phyloP scores from a whole-genome alignment of 495 filamentous ascomycete genomes.

The Platismatia glauca region DNA sequence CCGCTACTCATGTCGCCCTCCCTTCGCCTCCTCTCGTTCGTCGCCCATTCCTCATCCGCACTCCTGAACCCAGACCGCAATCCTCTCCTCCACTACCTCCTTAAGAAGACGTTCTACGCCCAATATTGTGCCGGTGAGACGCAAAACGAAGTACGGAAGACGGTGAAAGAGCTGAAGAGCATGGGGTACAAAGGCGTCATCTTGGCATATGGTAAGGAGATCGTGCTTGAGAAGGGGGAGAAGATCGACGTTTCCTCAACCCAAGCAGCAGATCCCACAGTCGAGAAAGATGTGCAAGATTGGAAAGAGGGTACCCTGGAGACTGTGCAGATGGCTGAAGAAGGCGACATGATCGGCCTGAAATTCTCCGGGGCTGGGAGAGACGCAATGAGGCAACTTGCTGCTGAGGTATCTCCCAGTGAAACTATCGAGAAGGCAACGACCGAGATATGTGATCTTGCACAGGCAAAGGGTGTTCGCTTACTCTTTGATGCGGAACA shows the following conservation, averaged over 20 bases:
- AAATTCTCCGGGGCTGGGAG: slow-evolving; percentile 91
- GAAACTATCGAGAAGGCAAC: slow-evolving; percentile 60
- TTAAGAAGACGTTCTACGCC: slow-evolving; percentile 40
- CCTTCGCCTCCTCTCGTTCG: slow-evolving; percentile 55
- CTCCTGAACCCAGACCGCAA: slow-evolving; percentile 39
- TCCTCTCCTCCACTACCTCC: slow-evolving; percentile 31
- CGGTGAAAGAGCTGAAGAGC: slow-evolving; percentile 32
- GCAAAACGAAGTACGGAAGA: slow-evolving; percentile 28
- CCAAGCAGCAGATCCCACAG: slow-evolving; percentile 14
- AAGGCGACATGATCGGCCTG: slow-evolving; percentile 77
- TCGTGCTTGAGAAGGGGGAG: slow-evolving; percentile 33
- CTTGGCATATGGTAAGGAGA: slow-evolving; percentile 40
- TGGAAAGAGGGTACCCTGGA: slow-evolving; percentile 70
- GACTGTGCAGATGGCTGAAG: slow-evolving; percentile 62
- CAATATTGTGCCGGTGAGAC: slow-evolving; percentile 43
- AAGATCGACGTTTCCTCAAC: slow-evolving; percentile 28
- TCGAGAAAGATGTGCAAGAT: slow-evolving; percentile 51
- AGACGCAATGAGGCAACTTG: slow-evolving; percentile 59
- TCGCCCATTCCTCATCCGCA: slow-evolving; percentile 58
- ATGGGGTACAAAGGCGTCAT: slow-evolving; percentile 41
- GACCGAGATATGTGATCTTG: slow-evolving; percentile 65
- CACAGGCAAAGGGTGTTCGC: slow-evolving; percentile 56
- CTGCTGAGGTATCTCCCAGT: slow-evolving; percentile 48
- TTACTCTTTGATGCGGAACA: slow-evolving; percentile 92
- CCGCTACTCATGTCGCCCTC: slow-evolving; percentile 60